Conservation (phyloP, 257 asterid species). For the Datura wrightii region DNA sequence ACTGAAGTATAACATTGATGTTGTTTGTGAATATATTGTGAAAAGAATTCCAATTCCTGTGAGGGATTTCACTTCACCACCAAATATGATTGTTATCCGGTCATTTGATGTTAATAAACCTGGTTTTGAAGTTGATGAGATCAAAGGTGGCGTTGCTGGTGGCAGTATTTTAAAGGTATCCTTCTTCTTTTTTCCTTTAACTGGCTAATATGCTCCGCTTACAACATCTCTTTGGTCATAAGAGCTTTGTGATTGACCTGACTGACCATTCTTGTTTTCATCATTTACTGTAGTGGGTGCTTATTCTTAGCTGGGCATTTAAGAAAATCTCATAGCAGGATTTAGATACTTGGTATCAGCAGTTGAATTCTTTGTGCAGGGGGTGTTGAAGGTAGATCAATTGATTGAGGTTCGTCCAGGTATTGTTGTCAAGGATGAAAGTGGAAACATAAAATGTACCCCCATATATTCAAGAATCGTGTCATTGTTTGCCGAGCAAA, state of each 20-base stretch:
- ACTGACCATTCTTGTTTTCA: neutral
- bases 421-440: slow-evolving; percentile 91
- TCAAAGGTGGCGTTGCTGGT: slow-evolving; percentile 98
- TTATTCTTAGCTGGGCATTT: neutral
- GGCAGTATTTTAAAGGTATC: slow-evolving; percentile 93
- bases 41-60: slow-evolving; percentile 90
- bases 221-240: neutral
- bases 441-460: slow-evolving; percentile 82
- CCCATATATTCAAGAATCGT: slow-evolving; percentile 95
- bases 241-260: neutral
- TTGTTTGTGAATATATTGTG: slow-evolving; percentile 82
- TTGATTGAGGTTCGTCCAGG: slow-evolving; percentile 98
- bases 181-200: neutral
- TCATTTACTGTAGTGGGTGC: neutral
- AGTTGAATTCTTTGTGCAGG: slow-evolving; percentile 59
- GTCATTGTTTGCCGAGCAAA: slow-evolving; percentile 90
- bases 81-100: slow-evolving; percentile 96
- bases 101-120: slow-evolving; percentile 98
- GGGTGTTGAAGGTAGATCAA: slow-evolving; percentile 92
- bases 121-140: slow-evolving; percentile 96
- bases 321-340: slow-evolving; percentile 11
- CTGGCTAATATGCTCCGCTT: neutral
- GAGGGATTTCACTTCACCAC: slow-evolving; percentile 87
- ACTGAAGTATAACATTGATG: slow-evolving; percentile 93
- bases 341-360: slow-evolving; percentile 10